Base-by-base conservation (phyloP, 108 stramenopile species). In the Thalassiosira profunda region DNA sequence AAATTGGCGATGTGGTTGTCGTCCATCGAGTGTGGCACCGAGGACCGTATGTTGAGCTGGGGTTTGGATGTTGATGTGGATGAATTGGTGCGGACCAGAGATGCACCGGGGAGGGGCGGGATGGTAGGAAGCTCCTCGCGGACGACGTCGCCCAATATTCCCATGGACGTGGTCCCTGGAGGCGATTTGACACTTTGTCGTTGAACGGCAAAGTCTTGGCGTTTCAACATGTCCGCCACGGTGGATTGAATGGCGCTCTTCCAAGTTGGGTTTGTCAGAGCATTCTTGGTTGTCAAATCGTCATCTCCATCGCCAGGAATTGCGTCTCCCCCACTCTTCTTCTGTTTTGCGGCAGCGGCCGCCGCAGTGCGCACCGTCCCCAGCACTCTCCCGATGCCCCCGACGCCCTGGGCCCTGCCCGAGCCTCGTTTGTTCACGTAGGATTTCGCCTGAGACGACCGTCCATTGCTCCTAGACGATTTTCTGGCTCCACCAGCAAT, bases 1-100 rank as follows among this genome's bases (percentile, higher is more conserved):
- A 95, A 72, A 24, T 86, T 81, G 44, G 91, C 94, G 63, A 95
- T 89, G 47, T 84, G 84, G 24, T 81, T 51, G 63, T 95, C 91
- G 62, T 92, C 89, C 25, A 35, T 25, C 7, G 76, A 70, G 37
- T 77, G 58, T 0, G 79, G 74, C 29, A 71, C 55, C 2, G 74
- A 71, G 10, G 72, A 51, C 18, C 79, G 54, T 36, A 80, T 52
- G 34, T 37, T 68, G 1, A 76, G 63, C 43, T 47, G 55, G 34
- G 37, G 31, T 20, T 23, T 33, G 25, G 4, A 6, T 30, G 28
- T 37, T 9, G 4, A 2, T 4, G 25, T n/a, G 1, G 26, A 11
- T 23, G n/a, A 24, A 29, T 15, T 10, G 20, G 0, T 38, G 15
- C 67, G 25, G 15, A 35, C 52, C 20, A 77, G 53, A 17, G 70